Evolutionary conservation across 331 rosid species (phyloP).

Genomic region (Arachis monticola): DNA sequence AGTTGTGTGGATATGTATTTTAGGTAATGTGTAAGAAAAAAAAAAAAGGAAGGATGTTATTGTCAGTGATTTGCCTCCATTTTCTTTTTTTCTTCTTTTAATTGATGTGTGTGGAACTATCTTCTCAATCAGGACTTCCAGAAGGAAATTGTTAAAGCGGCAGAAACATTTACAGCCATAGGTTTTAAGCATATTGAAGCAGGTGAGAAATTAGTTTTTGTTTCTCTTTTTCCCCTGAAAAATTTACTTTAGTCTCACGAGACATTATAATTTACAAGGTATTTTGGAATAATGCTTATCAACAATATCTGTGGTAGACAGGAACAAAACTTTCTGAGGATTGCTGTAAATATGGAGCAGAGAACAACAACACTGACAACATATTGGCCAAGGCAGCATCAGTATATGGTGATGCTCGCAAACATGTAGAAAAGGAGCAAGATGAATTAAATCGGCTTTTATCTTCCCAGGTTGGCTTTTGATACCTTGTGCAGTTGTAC

Average conservation of each 20-base stretch:
- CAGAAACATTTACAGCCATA: conserved; percentile 79
- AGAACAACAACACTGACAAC: conserved; percentile 69
- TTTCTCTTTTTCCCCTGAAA: conserved; percentile 20
- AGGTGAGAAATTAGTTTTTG: conserved; percentile 58
- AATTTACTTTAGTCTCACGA: conserved; percentile 30
- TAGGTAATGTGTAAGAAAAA: too few relatives aligned
- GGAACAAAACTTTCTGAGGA: conserved; percentile 98
- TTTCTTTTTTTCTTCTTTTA: background rate
- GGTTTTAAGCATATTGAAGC: conserved; percentile 89
- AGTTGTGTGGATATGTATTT: conserved; percentile 11
- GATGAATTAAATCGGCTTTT: conserved; percentile 82
- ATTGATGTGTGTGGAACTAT: conserved; percentile 30
- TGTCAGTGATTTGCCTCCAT: conserved; percentile 11
- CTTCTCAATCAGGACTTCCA: conserved; percentile 80
- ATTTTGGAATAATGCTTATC: conserved; percentile 34
- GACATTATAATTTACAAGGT: background rate
- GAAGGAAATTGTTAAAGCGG: conserved; percentile 87
- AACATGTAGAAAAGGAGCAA: conserved; percentile 97
- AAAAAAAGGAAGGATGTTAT: background rate
- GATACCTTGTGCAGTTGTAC: conserved; percentile 27
- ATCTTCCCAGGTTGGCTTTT: conserved; percentile 74
- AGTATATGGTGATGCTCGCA: conserved; percentile 91
- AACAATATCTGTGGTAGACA: conserved; percentile 61
- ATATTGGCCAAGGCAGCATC: conserved; percentile 93
- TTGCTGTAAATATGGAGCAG: conserved; percentile 96